Base-by-base conservation (phyloP, 306 rosid genomes). In the Rubus parviflorus region DNA sequence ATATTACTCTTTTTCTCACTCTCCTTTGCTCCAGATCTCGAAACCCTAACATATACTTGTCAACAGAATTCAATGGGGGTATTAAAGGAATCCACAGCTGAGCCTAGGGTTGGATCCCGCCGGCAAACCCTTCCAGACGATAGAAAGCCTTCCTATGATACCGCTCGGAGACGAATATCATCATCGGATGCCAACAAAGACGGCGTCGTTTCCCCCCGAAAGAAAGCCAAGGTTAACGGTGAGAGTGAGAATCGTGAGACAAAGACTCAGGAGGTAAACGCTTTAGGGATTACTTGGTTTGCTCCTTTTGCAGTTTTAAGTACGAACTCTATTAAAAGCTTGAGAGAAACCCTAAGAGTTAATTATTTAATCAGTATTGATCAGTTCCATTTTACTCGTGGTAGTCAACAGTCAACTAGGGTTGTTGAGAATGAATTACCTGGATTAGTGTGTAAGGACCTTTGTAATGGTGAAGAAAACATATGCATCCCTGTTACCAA, bases 311-410 rank as follows among this genome's bases (percentile, higher is more conserved):
- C 68, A 14, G 45, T 5, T 5, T 62, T 35, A 12, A 35, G 45
- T 15, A 35, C 16, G 45, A 62, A 14, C 42, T 61, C 67, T 35
- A 61, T 61, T 22, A 60, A 20, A 35, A 35, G 17, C 10, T 5
- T 62, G 4, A 62, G 68, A 62, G 43, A 62, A 62, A 7, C 12
- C 7, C 43, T 8, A 30, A 35, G 68, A 7, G 11, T 60, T 13
- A 2, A 12, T 38, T 4, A 25, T 60, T 12, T 60, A 60, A 8
- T 25, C 40, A 25, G 19, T 60, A 60, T 38, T 13, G 40, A 60
- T 60, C 54, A 83, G 86, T 83, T 83, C 42, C 77, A 70, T 43
- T 75, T 79, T 71, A 61, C 77, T 43, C 61, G 79, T 10, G 57
- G 61, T 40, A 70, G 37, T 53, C 68, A 13, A 6, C 11, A 7